A percentile compares a stretch with the other conserved stretches of the same genome.
Evolutionary conservation across 2,329 filamentous ascomycete genomes (phyloP).

Genomic region (Ophiostoma quercus): DNA sequence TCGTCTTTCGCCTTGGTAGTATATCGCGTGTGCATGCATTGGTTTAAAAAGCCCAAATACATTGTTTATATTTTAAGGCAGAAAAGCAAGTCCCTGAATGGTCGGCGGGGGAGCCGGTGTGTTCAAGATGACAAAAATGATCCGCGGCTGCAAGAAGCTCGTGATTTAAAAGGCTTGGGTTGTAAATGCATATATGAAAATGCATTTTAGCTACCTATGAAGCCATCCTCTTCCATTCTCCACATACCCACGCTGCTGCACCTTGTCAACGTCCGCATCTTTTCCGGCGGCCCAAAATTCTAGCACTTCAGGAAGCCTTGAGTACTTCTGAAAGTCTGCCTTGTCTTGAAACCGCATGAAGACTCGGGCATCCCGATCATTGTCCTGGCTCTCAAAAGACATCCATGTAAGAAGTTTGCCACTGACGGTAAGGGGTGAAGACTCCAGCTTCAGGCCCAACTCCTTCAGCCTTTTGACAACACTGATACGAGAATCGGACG

Average conservation of each 20-base stretch:
- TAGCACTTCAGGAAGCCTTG: not conserved
- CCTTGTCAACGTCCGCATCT: not conserved
- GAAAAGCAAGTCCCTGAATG: too few species aligned
- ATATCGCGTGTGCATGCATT: too few species aligned
- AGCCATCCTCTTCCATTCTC: not conserved
- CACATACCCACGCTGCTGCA: not conserved
- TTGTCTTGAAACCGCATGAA: not conserved
- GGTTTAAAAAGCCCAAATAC: too few species aligned
- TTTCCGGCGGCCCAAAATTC: not conserved
- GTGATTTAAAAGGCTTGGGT: not conserved
- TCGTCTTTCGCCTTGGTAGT: too few species aligned
- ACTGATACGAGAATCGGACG: not conserved
- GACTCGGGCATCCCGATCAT: not conserved
- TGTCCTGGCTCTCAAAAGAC: not conserved
- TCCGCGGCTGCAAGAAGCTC: too few species aligned
- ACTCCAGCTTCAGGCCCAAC: not conserved
- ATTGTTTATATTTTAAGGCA: too few species aligned
- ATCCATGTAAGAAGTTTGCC: not conserved
- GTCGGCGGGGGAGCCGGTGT: too few species aligned
- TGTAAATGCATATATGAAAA: not conserved
- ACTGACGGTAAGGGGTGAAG: not conserved
- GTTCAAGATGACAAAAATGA: too few species aligned
- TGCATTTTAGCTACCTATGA: not conserved
- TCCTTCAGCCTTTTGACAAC: not conserved
- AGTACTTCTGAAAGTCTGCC: not conserved